phyloP scores from a whole-genome alignment of 140 eudicot genomes.

The Senecio squalidus region DNA sequence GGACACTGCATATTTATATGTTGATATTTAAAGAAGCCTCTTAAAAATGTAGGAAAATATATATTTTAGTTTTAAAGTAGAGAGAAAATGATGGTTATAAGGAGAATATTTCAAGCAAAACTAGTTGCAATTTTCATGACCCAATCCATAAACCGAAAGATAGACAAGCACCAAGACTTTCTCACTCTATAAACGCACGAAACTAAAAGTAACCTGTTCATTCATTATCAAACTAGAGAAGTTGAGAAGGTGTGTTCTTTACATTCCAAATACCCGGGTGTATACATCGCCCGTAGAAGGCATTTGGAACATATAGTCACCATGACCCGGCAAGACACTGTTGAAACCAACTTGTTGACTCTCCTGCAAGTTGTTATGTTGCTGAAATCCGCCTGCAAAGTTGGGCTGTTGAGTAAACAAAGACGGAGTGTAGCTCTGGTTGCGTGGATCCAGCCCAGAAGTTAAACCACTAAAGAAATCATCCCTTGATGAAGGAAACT shows the following conservation, averaged over 20 bases:
- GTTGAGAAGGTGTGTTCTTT: conserved; percentile 21
- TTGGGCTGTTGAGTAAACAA: conserved; percentile 38
- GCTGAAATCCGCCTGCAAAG: conserved; percentile 20
- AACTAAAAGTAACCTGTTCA: conserved; percentile 13
- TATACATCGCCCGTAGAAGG: conserved; percentile 65
- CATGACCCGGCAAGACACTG: conserved; percentile 55
- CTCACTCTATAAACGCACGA: no score
- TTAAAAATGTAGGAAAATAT: neutral
- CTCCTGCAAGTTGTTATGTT: conserved; percentile 28
- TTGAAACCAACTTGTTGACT: conserved; percentile 38
- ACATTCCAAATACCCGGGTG: conserved; percentile 71
- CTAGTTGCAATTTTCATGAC: conserved; percentile 6
- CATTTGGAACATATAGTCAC: conserved; percentile 56
- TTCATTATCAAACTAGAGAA: conserved; percentile 17
- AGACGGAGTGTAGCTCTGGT: conserved; percentile 33
- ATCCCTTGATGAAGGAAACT: conserved; percentile 28
- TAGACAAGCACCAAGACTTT: neutral
- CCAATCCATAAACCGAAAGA: conserved; percentile 8
- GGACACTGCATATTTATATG: neutral
- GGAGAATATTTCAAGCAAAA: neutral
- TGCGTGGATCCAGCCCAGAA: conserved; percentile 42
- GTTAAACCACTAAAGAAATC: conserved; percentile 43
- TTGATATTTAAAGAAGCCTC: neutral
- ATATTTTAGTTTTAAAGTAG: neutral
- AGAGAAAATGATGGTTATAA: neutral